Evolutionary conservation across 2,329 filamentous ascomycete genomes (phyloP).

Genomic region (Emergomyces orientalis): DNA sequence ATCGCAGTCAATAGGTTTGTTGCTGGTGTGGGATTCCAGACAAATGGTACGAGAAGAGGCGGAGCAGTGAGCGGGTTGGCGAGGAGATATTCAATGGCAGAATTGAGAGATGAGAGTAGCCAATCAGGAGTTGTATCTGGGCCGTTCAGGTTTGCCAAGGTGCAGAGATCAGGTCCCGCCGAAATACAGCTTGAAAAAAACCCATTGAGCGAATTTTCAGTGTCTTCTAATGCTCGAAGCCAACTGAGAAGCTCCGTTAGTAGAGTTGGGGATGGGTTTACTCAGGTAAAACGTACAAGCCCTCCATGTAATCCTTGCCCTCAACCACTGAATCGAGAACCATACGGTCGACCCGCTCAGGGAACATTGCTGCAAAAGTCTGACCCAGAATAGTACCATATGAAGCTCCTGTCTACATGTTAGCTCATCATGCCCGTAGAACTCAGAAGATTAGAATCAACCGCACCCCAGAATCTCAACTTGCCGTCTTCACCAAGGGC

Average conservation of each 20-base stretch:
- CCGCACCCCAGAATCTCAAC: slow-evolving; percentile 22
- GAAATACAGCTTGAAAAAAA: slow-evolving; percentile 45
- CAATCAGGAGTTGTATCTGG: slow-evolving; percentile 4
- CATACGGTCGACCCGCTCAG: slow-evolving; percentile 30
- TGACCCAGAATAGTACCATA: slow-evolving; percentile 27
- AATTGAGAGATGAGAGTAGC: slow-evolving; percentile 6
- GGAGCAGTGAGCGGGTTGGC: slow-evolving; percentile 3
- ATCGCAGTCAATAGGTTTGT: background rate
- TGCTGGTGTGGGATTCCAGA: background rate
- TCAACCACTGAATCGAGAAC: slow-evolving; percentile 33
- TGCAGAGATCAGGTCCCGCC: slow-evolving; percentile 39
- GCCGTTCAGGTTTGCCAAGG: slow-evolving; percentile 24
- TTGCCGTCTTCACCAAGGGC: slow-evolving; percentile 35
- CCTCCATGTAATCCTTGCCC: slow-evolving; percentile 37
- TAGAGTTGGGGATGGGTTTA: slow-evolving; percentile 7
- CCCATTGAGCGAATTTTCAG: slow-evolving; percentile 44
- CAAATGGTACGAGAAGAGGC: background rate
- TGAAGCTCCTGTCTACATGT: slow-evolving; percentile 1
- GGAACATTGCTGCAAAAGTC: slow-evolving; percentile 33
- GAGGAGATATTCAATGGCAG: slow-evolving; percentile 2
- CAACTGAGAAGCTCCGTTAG: slow-evolving; percentile 26
- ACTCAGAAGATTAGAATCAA: background rate
- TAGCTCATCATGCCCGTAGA: background rate
- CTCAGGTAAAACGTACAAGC: background rate
- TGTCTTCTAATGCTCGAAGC: slow-evolving; percentile 41